Conservation (phyloP, 2,329 filamentous ascomycete species). For the Aspergillus versicolor region DNA sequence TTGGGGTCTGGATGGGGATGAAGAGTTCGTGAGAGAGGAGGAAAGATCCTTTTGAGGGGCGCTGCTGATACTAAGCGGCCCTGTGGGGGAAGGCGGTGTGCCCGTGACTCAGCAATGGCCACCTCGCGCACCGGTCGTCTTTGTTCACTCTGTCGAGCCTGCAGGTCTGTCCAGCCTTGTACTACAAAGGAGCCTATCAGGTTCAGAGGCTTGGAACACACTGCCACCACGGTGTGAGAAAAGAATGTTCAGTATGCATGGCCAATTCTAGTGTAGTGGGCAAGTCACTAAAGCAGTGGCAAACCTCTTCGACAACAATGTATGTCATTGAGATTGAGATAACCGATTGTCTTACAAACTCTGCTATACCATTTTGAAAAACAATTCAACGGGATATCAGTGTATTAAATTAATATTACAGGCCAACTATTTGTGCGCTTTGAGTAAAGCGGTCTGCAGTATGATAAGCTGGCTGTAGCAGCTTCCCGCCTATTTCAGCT, state of each 20-base stretch:
- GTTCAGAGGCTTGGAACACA: background rate
- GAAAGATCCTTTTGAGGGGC: conserved; percentile 39
- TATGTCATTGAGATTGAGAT: too few species aligned
- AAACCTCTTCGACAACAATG: background rate
- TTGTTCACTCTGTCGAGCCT: background rate
- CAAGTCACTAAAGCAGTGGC: background rate
- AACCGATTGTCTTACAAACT: background rate
- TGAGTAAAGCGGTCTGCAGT: background rate
- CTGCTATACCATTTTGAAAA: background rate
- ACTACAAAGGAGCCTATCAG: background rate
- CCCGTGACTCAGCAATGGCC: conserved; percentile 13
- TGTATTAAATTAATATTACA: conserved; percentile 3
- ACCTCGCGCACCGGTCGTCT: background rate
- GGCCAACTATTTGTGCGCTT: background rate
- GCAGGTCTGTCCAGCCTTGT: background rate
- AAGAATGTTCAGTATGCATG: background rate
- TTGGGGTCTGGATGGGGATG: conserved; percentile 20
- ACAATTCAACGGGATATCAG: background rate
- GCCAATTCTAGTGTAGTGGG: background rate
- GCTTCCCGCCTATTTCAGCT: background rate
- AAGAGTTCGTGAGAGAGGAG: conserved; percentile 29
- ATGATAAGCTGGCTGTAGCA: background rate
- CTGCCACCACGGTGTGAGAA: background rate
- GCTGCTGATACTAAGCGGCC: conserved; percentile 19
- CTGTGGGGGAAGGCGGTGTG: conserved; percentile 36